These are phyloP conservation scores for Solanum rostratum DNA, from an alignment of 257 asterid species.

Conservation along the genomic window DNA sequence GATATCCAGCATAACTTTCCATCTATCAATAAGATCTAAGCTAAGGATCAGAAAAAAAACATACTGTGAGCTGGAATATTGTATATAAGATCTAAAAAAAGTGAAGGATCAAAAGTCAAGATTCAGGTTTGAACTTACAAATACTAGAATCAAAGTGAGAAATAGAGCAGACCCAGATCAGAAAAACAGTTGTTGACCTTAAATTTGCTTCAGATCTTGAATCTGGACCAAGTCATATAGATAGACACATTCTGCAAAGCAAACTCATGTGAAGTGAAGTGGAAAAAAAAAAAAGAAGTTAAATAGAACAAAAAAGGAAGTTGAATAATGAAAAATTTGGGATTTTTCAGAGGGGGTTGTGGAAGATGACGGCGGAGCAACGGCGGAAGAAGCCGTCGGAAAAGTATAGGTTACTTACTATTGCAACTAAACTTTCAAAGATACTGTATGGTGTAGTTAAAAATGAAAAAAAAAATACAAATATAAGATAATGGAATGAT, in stretches of 20 bases:
- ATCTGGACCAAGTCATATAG: background rate
- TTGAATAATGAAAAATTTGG: background rate
- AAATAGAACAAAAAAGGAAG: background rate
- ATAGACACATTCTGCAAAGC: background rate
- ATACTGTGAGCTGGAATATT: background rate
- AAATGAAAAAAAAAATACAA: background rate
- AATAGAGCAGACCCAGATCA: background rate
- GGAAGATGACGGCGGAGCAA: conserved; percentile 5
- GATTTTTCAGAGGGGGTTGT: background rate
- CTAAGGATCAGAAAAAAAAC: background rate
- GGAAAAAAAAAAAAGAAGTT: background rate
- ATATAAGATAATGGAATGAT: conserved; percentile 2
- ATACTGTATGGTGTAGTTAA: conserved; percentile 7
- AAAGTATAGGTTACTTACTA: conserved; percentile 2
- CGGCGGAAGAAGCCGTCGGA: conserved; percentile 7
- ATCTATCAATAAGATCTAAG: background rate
- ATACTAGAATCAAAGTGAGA: background rate
- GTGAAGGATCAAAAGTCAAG: background rate
- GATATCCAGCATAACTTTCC: background rate
- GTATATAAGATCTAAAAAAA: background rate
- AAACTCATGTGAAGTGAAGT: background rate
- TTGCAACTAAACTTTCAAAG: background rate
- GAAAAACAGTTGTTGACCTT: background rate
- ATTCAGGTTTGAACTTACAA: background rate
- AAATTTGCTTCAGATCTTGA: background rate